Base-by-base conservation (phyloP, 148 eudicot species). In the Chenopodium berlandieri region DNA sequence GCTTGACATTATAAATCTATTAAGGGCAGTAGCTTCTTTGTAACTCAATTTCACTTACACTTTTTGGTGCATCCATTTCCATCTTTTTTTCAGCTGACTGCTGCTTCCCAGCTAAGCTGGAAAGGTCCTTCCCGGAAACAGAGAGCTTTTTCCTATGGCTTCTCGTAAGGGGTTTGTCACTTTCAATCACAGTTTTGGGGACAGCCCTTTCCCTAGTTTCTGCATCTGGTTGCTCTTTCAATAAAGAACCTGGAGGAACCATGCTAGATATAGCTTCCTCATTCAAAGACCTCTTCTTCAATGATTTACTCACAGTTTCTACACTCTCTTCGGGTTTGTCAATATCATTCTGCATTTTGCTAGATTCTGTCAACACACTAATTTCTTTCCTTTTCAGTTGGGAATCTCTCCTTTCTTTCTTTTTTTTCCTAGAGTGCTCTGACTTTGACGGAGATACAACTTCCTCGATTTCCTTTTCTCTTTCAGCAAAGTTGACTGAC, bases 331-430 rank as follows among this genome's bases (percentile, higher is more conserved):
- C 83, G 31, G 30, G 63, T 65, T 48, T 81, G 73, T 19, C 56
- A 63, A 50, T 30, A 58, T 44, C 40, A 74, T 37, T 40, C 20
- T 30, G 64, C 11, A 25, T 40, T 40, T 6, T 40, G 44, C 44
- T 40, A 40, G 44, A 40, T 40, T 40, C 44, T 40, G 44, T 40
- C 44, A 40, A 6, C 44, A 6, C 44, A 40, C 44, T 40, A 40
- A 40, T 40, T 40, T 40, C 44, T 40, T 40, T 40, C 44, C 7
- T 5, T 40, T 5, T 40, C 44, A 40, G 44, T 40, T 40, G 44
- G 44, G 44, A 40, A 40, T 40, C 44, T 40, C 71, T 89, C 83
- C 27, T 83, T 48, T 70, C 89, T 79, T 80, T 87, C 86, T 77
- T 88, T 23, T 75, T 85, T 75, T 85, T 87, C 63, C 69, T 37